These are phyloP conservation scores for Curvularia sp. DNA, from an alignment of 2,329 filamentous ascomycete genomes.

Conservation along the genomic window DNA sequence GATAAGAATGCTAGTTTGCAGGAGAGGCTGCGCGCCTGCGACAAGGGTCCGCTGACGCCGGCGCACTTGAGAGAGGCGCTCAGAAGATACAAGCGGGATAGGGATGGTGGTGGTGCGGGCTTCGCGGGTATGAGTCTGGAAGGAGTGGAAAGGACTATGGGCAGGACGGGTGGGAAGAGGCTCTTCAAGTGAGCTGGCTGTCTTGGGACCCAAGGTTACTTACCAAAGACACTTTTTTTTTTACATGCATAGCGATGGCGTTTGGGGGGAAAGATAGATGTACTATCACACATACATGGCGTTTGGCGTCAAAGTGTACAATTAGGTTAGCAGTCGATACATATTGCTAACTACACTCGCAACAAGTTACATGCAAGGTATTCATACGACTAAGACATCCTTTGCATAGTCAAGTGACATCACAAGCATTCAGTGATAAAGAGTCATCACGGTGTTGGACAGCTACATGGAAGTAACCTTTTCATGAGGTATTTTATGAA, in stretches of 20 bases:
- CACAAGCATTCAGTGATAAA: neutral
- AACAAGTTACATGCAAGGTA: neutral
- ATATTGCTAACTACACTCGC: neutral
- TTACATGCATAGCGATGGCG: slow-evolving; percentile 23
- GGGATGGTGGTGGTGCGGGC: slow-evolving; percentile 67
- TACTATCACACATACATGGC: neutral
- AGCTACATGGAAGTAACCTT: slow-evolving; percentile 29
- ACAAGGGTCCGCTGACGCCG: slow-evolving; percentile 68
- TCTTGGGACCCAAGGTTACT: too few species aligned
- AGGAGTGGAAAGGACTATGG: slow-evolving; percentile 55
- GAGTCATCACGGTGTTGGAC: neutral
- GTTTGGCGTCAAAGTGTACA: neutral
- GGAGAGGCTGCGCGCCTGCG: slow-evolving; percentile 42
- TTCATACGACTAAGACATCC: neutral
- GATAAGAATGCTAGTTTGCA: slow-evolving; percentile 31
- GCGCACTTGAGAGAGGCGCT: slow-evolving; percentile 79
- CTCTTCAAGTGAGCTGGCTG: slow-evolving; percentile 51
- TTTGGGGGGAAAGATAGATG: too few species aligned
- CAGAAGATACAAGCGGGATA: slow-evolving; percentile 69
- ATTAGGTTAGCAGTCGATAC: neutral
- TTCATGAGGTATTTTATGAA: slow-evolving; percentile 34
- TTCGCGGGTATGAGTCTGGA: slow-evolving; percentile 60
- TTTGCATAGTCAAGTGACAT: neutral
- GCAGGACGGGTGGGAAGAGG: slow-evolving; percentile 55
- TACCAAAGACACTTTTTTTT: neutral